Percentiles rank a stretch among this genome's conserved stretches.
Evolutionary conservation across 306 rosid species (phyloP).

Genomic region (Inga laurina): DNA sequence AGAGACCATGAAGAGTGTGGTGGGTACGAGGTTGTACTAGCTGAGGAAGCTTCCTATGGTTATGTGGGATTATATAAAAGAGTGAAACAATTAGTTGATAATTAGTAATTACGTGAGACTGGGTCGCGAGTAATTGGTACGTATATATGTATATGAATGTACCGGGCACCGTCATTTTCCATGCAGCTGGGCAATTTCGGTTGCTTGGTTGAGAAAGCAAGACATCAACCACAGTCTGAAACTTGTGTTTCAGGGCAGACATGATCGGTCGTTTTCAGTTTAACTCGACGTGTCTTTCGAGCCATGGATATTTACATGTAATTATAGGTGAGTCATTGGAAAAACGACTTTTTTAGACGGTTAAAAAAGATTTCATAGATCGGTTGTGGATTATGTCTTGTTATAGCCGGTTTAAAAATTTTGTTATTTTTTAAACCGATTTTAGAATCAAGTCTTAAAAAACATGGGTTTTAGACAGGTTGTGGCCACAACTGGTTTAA

Average conservation of each 20-base stretch:
- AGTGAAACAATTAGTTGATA: neutral
- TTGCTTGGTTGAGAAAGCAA: neutral
- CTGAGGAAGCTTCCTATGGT: slow-evolving; percentile 13
- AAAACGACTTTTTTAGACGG: too few relatives aligned
- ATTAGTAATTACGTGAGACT: neutral
- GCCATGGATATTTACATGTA: neutral
- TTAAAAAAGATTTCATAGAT: too few relatives aligned
- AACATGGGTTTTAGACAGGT: too few relatives aligned
- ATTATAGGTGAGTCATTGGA: neutral
- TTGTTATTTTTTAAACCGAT: too few relatives aligned
- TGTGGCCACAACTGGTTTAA: too few relatives aligned
- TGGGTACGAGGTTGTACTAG: neutral
- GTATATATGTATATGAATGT: neutral
- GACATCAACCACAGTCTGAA: neutral
- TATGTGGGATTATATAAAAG: neutral
- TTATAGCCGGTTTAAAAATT: too few relatives aligned
- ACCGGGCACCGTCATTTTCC: neutral
- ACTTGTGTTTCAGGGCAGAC: neutral
- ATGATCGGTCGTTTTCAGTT: neutral
- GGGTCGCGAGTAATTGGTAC: neutral
- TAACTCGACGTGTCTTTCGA: neutral
- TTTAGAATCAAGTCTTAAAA: too few relatives aligned
- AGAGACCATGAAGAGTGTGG: neutral
- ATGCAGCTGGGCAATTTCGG: neutral
- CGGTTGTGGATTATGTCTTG: too few relatives aligned